Base-by-base conservation (phyloP, 2,329 filamentous ascomycete species). In the Tricladium varicosporioides region DNA sequence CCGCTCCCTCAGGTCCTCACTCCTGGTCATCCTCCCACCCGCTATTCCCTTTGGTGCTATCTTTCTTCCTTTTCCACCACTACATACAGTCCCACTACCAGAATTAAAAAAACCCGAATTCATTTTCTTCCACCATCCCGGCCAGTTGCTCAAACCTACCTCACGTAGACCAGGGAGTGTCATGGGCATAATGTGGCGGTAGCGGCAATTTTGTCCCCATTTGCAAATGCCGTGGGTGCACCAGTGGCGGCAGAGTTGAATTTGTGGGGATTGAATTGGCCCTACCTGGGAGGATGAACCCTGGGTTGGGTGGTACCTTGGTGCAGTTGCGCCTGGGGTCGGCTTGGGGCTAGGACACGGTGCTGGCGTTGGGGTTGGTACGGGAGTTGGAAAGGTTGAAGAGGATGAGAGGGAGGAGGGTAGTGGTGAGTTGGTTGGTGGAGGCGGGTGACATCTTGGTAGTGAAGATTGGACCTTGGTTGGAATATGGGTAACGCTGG, bases 171-270 rank as follows among this genome's bases (percentile, higher is more conserved):
- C 77, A 14, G 69, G 68, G 4, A 58, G 31, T 0, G 74, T 76
- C 57, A 63, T 64, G 2, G 80, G 80, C 78, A 82, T 80, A 57
- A 64, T 65, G 66, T 83, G 80, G 48, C 64, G 61, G 65, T 73
- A 78, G 3, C 71, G 71, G 67, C 80, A 83, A 8, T 67, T 60
- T 5, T 56, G 50, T 2, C 74, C 76, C 69, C 72, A 80, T 62
- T 71, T 74, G 67, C 80, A 83, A 11, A 67, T 72, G 5, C 79
- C 79, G 43, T 74, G 69, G 51, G 72, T 71, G 66, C 78, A 80
- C 78, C 78, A 83, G 66, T 77, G 71, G 11, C 74, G 73, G 66
- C 80, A 80, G 48, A 61, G 44, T 40, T 62, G 60, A 33, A 33
- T 51, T 58, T 42, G 14, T 40, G 49, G n/a, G n/a, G n/a, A n/a